Evolutionary conservation across 2,329 filamentous ascomycete genomes (phyloP).

Genomic region (Diaporthe ilicicola): DNA sequence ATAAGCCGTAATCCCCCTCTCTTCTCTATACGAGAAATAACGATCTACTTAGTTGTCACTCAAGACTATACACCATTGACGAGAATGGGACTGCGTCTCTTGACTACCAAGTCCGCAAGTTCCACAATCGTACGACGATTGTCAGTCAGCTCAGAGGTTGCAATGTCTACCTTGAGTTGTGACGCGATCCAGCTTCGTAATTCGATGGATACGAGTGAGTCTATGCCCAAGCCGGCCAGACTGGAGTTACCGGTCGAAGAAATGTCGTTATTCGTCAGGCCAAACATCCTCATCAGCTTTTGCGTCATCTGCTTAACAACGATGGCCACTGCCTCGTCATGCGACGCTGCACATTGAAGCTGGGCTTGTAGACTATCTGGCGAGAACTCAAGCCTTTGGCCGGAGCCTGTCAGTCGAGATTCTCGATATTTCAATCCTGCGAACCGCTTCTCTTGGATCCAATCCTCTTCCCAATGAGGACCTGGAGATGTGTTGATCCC

Average conservation of each 20-base stretch:
- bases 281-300: conserved; percentile 35
- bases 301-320: conserved; percentile 34
- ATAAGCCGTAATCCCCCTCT: too few species aligned
- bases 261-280: conserved; percentile 43
- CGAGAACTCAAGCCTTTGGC: neutral
- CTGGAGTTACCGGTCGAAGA: conserved; percentile 49
- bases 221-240: conserved; percentile 57
- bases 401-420: neutral
- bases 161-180: neutral
- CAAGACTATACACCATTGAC: neutral
- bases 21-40: neutral
- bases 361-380: neutral
- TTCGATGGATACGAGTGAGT: conserved; percentile 62
- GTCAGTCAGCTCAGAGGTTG: neutral
- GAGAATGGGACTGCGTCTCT: neutral
- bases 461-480: neutral
- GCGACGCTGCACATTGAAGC: neutral
- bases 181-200: conserved; percentile 58
- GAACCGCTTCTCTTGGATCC: neutral
- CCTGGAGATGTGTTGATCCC: neutral
- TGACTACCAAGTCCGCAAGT: neutral
- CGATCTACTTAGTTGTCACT: neutral
- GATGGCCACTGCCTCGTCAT: neutral
- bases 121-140: neutral
- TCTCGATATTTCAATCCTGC: neutral